These are phyloP conservation scores for Penicillium riverlandense DNA, from an alignment of 495 filamentous ascomycete species.

Conservation along the genomic window DNA sequence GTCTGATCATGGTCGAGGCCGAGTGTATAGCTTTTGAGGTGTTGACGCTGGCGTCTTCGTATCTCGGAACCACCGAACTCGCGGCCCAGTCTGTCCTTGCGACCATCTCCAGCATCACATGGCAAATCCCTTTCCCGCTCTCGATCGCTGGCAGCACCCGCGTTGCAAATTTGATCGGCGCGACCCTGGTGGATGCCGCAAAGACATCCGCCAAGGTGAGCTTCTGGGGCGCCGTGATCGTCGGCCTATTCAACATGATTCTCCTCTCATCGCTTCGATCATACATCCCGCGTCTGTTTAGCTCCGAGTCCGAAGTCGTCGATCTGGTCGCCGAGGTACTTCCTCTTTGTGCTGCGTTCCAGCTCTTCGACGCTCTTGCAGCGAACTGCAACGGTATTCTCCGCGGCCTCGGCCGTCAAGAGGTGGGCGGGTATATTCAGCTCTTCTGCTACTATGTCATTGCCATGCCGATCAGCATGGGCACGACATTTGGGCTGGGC, in stretches of 20 bases:
- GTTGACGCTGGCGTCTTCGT: slow-evolving; percentile 63
- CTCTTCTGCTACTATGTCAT: slow-evolving; percentile 78
- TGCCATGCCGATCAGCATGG: slow-evolving; percentile 77
- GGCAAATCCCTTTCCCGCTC: slow-evolving; percentile 61
- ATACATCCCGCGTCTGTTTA: slow-evolving; percentile 72
- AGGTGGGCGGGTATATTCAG: slow-evolving; percentile 83
- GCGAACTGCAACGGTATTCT: slow-evolving; percentile 75
- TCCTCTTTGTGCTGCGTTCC: slow-evolving; percentile 77
- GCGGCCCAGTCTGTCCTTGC: slow-evolving; percentile 62
- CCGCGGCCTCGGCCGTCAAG: slow-evolving; percentile 76
- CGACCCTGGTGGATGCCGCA: slow-evolving; percentile 61
- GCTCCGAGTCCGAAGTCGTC: slow-evolving; percentile 71
- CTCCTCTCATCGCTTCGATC: slow-evolving; percentile 56
- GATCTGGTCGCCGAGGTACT: slow-evolving; percentile 62
- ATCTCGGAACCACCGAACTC: slow-evolving; percentile 61
- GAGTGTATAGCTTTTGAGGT: slow-evolving; percentile 84
- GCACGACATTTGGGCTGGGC: slow-evolving; percentile 59
- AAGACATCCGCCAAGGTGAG: slow-evolving; percentile 63
- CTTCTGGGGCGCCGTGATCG: slow-evolving; percentile 53
- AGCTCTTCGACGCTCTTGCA: slow-evolving; percentile 77
- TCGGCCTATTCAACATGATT: slow-evolving; percentile 71
- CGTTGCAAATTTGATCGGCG: slow-evolving; percentile 61
- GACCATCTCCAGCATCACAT: slow-evolving; percentile 53
- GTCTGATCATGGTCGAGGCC: slow-evolving; percentile 86
- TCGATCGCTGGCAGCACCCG: slow-evolving; percentile 58